Evolutionary conservation across 164 flowering plant species (phyloP), one percentile per base, ranked within the genome.

Genomic region (Kalanchoe fedtschenkoi): DNA sequence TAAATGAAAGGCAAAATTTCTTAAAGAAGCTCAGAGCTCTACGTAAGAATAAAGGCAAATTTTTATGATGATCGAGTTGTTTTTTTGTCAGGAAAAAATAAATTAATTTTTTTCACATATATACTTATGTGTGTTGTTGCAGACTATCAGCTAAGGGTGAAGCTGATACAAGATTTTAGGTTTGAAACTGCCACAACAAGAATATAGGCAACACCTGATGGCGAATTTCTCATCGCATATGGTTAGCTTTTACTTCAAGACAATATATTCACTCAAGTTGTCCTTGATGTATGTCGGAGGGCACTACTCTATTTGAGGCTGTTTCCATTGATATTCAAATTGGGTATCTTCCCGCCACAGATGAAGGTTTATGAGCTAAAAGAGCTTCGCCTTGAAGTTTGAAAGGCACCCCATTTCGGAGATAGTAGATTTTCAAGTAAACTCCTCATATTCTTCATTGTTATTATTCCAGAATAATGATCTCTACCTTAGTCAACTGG

Each of bases 341-440:
- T 65, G 88, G 97, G 96, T 68, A 84, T 85, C 57, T 93, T 90
- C 60, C 97, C 97, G 17, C 97, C 99, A 44, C 96, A 88, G 73
- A 77, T 93, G 58, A 90, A 93, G 78, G 97, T 90, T 2, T 93
- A 85, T 68, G 95, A 90, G 73, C 73, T 88, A 5, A 78, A 85
- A 70, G 80, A 93, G 59, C 70, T 83, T n/a, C 32, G 65, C 95
- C 0, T 63, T 93, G 83, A 93, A 93, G 87, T 90, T 93, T 66
- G 97, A 90, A 70, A 74, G 96, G 54, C 95, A 88, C 72, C 74
- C 90, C 56, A 70, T 76, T 55, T 81, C 95, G 5, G 97, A 93
- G 71, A 88, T 93, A 51, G 65, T 90, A 58, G 79, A 93, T 80
- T 93, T 93, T 72, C 68, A 90, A 96, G 97, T n/a, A n/a, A n/a